Percentiles rank a stretch among this genome's conserved stretches.
These are phyloP conservation scores for Teratosphaeria pseudoeucalypti DNA, from an alignment of 2,329 filamentous ascomycete species.

Conservation along the genomic window DNA sequence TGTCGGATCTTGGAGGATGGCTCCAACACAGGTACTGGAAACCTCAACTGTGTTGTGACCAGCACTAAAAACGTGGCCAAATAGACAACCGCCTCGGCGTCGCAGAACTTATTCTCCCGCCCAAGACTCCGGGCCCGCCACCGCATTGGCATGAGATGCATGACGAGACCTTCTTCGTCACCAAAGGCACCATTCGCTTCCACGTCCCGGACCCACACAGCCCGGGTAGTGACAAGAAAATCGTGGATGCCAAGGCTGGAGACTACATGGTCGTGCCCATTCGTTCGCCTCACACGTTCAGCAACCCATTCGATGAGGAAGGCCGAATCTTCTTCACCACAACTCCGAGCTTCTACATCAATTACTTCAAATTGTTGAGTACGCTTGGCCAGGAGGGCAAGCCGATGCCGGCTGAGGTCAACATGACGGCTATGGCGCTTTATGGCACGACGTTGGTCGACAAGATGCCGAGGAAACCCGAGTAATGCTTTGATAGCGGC, in stretches of 20 bases:
- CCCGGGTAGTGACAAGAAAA: constrained; percentile 24
- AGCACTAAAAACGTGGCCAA: not conserved
- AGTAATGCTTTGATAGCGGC: not conserved
- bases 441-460: constrained; percentile 41
- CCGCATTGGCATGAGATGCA: constrained; percentile 49
- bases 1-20: constrained; percentile 44
- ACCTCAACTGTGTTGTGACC: no score
- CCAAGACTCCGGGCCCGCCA: constrained; percentile 37
- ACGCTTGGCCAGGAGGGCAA: constrained; percentile 36
- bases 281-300: constrained; percentile 46
- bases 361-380: constrained; percentile 46
- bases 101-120: constrained; percentile 40
- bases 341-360: constrained; percentile 47
- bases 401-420: constrained; percentile 39
- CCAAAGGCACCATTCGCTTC: constrained; percentile 42
- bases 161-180: constrained; percentile 49
- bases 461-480: constrained; percentile 26
- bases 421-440: constrained; percentile 38
- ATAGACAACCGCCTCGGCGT: constrained; percentile 39
- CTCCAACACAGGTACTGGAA: constrained; percentile 33
- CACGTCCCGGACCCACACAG: constrained; percentile 30
- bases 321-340: constrained; percentile 48
- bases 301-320: constrained; percentile 44
- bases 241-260: constrained; percentile 40
- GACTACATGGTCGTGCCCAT: constrained; percentile 48